Evolutionary conservation across 257 asterid species (phyloP), one percentile per base, ranked within the genome.

Genomic region (Thymus quinquecostatus): DNA sequence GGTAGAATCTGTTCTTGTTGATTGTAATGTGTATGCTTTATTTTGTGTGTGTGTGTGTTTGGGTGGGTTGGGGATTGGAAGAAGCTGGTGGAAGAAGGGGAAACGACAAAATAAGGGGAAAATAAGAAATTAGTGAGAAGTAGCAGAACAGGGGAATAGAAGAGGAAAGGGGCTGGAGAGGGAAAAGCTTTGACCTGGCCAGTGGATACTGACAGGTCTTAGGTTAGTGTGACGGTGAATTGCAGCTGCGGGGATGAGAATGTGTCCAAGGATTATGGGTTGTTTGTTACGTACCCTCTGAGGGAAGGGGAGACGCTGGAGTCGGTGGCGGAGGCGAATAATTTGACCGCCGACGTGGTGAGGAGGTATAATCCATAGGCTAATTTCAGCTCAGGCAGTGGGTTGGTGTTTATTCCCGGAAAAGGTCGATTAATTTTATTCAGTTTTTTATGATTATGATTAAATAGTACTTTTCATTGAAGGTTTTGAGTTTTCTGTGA

Each of bases 211-310:
- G n/a, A n/a, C n/a, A n/a, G n/a, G n/a, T n/a, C n/a, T n/a, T n/a
- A n/a, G 8, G 3, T 93, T 75, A 84, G 67, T 34, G 97, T 91
- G 64, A 11, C 83, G 38, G 98, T 93, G 75, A 91, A 86, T 63
- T 93, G 98, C 67, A 89, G 88, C 66, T 93, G 98, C 74, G 98
- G 98, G 68, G 77, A 91, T 77, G 62, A 33, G 70, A 33, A 36
- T 6, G 83, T 93, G 27, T 73, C 79, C 13, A 14, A 54, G 66
- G 88, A 75, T 21, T 93, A 82, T 71, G 97, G 97, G 0, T 59
- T 93, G 95, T 93, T 93, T 60, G 57, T 87, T 2, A 91, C 97
- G 8, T 93, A 88, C 71, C 97, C 98, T 56, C 13, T 91, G 73
- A 72, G 85, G 77, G 61, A 5, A 0, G 94, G 81, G 71, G 94